Base-by-base conservation (phyloP, 139 green algal genomes). In the Dunaliella primolecta region DNA sequence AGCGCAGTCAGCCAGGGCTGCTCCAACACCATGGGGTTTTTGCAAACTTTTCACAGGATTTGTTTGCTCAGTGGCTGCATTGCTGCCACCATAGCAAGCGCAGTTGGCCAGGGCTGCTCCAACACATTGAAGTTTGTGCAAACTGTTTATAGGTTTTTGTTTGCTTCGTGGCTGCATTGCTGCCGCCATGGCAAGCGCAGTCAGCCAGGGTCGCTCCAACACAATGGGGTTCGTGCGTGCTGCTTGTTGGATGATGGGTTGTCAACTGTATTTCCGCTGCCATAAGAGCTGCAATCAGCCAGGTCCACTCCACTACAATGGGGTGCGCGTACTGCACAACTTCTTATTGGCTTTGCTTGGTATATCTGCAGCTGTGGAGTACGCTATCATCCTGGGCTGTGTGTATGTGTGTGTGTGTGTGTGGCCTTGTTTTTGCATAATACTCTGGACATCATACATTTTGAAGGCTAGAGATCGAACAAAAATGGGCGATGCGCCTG, bases 191-290 rank as follows among this genome's bases (percentile, higher is more conserved):
- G 46, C 7, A 7, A 64, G 46, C 46, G 15, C 46, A 64, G 15
- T 64, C 46, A 64, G 46, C 46, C 46, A 64, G 15, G 46, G 46
- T 15, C 46, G 15, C 46, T 64, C 46, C 78, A 97, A 95, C 24
- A 96, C 93, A 1, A 85, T 97, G 79, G 90, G 82, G 86, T 89
- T 25, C n/a, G n/a, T n/a, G n/a, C n/a, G n/a, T n/a, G n/a, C n/a
- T n/a, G n/a, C n/a, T n/a, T n/a, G n/a, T n/a, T n/a, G n/a, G n/a
- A n/a, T n/a, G n/a, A n/a, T n/a, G n/a, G n/a, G n/a, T n/a, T n/a
- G n/a, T n/a, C n/a, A n/a, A n/a, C n/a, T n/a, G n/a, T 90, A 96
- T 98, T 29, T 95, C 94, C 0, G 94, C 94, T 31, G 90, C 88
- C 37, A 75, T 94, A 23, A 92, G 93, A 2, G 88, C 91, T 0